phyloP scores from a whole-genome alignment of 495 filamentous ascomycete genomes.

The Platismatia glauca region DNA sequence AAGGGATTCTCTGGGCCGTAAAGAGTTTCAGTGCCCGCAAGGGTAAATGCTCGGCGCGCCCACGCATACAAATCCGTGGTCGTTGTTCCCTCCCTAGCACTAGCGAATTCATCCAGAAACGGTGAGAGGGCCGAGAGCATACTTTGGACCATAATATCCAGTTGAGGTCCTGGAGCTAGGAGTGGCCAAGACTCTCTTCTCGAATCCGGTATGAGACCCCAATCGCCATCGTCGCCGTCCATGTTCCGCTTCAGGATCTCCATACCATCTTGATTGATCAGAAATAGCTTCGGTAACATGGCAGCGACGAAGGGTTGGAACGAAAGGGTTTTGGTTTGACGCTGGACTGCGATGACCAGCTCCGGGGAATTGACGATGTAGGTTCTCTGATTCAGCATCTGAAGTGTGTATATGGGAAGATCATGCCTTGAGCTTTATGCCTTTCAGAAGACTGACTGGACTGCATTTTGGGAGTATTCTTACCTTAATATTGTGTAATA shows the following conservation, averaged over 20 bases:
- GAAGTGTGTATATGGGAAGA: conserved; percentile 34
- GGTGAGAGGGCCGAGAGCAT: neutral
- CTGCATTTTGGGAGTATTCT: neutral
- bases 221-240: conserved; percentile 6
- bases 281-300: conserved; percentile 20
- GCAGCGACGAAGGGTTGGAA: conserved; percentile 33
- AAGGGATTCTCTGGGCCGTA: conserved; percentile 33
- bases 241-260: conserved; percentile 14
- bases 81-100: neutral
- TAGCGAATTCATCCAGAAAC: neutral
- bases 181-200: neutral
- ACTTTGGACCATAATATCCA: neutral
- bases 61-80: conserved; percentile 24
- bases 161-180: conserved; percentile 12
- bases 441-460: neutral
- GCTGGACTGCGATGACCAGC: conserved; percentile 34
- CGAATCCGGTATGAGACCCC: neutral
- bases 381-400: conserved; percentile 31
- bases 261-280: conserved; percentile 6
- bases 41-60: conserved; percentile 36
- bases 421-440: conserved; percentile 2
- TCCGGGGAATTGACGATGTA: conserved; percentile 38
- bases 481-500: conserved; percentile 27
- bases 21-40: conserved; percentile 35
- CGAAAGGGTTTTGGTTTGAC: conserved; percentile 30